Evolutionary conservation across 2,329 filamentous ascomycete genomes (phyloP), one percentile per base, ranked within the genome.

Genomic region (Calonectria pteridis): DNA sequence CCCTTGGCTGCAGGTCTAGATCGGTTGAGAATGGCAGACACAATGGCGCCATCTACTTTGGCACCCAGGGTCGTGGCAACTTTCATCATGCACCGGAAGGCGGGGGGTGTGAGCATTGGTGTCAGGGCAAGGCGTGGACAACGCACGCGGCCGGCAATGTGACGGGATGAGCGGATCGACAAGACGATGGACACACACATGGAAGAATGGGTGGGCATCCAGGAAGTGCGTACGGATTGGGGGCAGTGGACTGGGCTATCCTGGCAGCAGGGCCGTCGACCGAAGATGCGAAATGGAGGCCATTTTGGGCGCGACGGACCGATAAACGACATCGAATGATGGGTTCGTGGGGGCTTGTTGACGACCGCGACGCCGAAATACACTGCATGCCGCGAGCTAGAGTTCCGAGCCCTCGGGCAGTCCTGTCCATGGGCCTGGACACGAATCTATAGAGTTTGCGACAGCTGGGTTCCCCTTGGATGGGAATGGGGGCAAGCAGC

Each of bases 221-320:
- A 62, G 26, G 69, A 49, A 59, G 46, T 67, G 63, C 23, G 68
- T 63, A 65, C 40, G 35, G 28, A 33, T 62, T 64, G 59, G 68
- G 68, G 62, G 29, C 26, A 28, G 50, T 46, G 26, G 62, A 49
- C 50, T 51, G 20, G 59, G 37, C 26, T 13, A 64, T 69, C 53
- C 35, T 40, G 40, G 67, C 26, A 31, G 18, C 33, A 49, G 14
- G 37, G 23, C 37, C 23, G n/a, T n/a, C 28, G 50, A 31, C 50
- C 55, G 16, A 20, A 62, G 55, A 28, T 62, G 35, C 46, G 29
- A 28, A 43, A 66, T 35, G 62, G 50, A 46, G 65, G 70, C 71
- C 73, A 70, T 76, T 70, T 75, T 71, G 69, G 77, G 69, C 72
- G 69, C 50, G 65, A 68, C 77, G 78, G 77, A 71, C 78, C 77